A percentile compares a stretch with the other conserved stretches of the same genome.
phyloP scores from a whole-genome alignment of 2,329 filamentous ascomycete species.

The Thermomyces lanuginosus region DNA sequence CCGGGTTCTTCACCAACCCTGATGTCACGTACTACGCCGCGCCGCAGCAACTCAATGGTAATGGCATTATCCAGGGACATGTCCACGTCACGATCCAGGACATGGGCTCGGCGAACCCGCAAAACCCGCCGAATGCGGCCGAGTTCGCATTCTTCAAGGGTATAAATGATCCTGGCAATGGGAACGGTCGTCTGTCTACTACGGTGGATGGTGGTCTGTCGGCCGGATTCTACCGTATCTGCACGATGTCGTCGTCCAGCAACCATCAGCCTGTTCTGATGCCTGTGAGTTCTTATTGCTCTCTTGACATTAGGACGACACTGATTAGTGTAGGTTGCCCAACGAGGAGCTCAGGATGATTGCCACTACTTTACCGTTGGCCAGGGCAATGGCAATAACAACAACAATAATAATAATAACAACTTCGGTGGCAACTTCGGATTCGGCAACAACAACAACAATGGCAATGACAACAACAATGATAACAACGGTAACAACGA shows the following conservation, averaged over 20 bases:
- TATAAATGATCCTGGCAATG: constrained; percentile 37
- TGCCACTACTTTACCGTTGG: constrained; percentile 35
- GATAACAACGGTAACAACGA: background rate
- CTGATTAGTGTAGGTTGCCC: constrained; percentile 22
- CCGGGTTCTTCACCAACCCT: constrained; percentile 40
- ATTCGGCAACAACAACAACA: background rate
- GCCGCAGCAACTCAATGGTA: constrained; percentile 32
- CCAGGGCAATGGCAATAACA: constrained; percentile 4
- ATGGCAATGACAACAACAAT: constrained; percentile 1
- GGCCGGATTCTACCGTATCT: constrained; percentile 35
- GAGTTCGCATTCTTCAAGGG: constrained; percentile 44
- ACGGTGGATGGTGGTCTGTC: constrained; percentile 32
- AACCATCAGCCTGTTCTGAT: constrained; percentile 44
- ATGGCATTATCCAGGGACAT: constrained; percentile 24
- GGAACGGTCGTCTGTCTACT: constrained; percentile 31
- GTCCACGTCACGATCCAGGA: constrained; percentile 36
- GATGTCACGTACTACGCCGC: constrained; percentile 39
- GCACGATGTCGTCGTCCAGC: constrained; percentile 34
- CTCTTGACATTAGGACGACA: constrained; percentile 5
- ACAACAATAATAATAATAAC: background rate
- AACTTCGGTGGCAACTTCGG: constrained; percentile 1
- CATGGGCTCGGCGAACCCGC: constrained; percentile 22
- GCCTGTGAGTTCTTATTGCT: constrained; percentile 20
- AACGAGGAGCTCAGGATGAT: constrained; percentile 38
- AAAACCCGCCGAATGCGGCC: constrained; percentile 22